phyloP scores from a whole-genome alignment of 139 green algal genomes.

The Closterium sp. region DNA sequence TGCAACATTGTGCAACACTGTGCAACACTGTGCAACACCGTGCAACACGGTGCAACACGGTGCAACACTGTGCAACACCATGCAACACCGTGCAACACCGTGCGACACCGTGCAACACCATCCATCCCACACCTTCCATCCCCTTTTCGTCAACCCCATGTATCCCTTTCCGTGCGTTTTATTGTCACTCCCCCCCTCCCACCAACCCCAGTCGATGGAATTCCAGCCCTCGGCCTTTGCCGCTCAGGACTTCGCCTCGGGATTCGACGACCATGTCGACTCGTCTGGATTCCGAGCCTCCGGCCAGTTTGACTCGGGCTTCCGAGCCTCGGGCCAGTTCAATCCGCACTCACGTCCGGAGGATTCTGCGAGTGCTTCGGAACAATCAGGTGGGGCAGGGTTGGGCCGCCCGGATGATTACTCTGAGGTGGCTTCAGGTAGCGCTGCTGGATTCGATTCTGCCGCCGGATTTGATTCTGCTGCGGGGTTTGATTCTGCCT shows the following conservation, averaged over 20 bases:
- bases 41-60: too few relatives aligned
- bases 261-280: not conserved
- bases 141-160: too few relatives aligned
- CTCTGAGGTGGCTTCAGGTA: not conserved
- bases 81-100: too few relatives aligned
- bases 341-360: not conserved
- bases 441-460: not conserved
- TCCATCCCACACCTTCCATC: too few relatives aligned
- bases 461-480: too few relatives aligned
- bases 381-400: not conserved
- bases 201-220: not conserved
- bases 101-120: too few relatives aligned
- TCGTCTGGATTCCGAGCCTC: not conserved
- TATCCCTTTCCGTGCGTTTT: too few relatives aligned
- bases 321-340: not conserved
- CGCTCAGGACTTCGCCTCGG: not conserved
- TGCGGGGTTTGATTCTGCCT: not conserved
- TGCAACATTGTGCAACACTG: too few relatives aligned
- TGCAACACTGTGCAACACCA: too few relatives aligned
- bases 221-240: not conserved
- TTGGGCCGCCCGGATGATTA: not conserved
- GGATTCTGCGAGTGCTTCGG: not conserved
- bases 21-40: too few relatives aligned
- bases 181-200: too few relatives aligned
- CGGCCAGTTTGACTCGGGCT: not conserved